phyloP scores from a whole-genome alignment of 257 asterid species.

The Fraxinus anomala region DNA sequence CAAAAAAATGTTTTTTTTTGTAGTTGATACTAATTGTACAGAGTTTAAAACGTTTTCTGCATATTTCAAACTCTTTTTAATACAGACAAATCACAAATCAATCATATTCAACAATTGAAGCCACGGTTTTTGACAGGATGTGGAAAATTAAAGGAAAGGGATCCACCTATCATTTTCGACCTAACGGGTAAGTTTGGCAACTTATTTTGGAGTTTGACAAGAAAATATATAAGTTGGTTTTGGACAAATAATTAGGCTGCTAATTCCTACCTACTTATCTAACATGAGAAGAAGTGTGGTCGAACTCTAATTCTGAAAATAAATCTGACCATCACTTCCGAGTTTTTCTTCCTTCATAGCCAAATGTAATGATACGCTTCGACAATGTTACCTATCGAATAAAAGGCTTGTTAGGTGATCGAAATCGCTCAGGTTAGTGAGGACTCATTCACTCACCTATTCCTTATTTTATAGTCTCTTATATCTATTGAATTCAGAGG shows the following conservation, averaged over 20 bases:
- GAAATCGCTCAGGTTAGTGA: no score
- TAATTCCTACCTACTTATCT: not conserved
- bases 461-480: no score
- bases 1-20: constrained; percentile 13
- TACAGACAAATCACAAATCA: constrained; percentile 1
- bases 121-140: constrained; percentile 26
- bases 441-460: no score
- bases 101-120: not conserved
- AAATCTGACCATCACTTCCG: no score
- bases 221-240: not conserved
- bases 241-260: not conserved
- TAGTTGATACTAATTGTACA: not conserved
- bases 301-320: no score
- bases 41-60: not conserved
- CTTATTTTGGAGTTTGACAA: not conserved
- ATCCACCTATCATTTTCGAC: constrained; percentile 31
- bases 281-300: no score
- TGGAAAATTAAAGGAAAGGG: constrained; percentile 8
- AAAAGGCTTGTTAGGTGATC: no score
- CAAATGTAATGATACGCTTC: no score
- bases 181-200: not conserved
- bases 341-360: no score
- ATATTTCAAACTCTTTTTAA: constrained; percentile 25
- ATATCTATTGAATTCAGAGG: no score
- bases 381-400: no score